phyloP scores from a whole-genome alignment of 768 basidiomycete species.

The Pulveroboletus sp. region DNA sequence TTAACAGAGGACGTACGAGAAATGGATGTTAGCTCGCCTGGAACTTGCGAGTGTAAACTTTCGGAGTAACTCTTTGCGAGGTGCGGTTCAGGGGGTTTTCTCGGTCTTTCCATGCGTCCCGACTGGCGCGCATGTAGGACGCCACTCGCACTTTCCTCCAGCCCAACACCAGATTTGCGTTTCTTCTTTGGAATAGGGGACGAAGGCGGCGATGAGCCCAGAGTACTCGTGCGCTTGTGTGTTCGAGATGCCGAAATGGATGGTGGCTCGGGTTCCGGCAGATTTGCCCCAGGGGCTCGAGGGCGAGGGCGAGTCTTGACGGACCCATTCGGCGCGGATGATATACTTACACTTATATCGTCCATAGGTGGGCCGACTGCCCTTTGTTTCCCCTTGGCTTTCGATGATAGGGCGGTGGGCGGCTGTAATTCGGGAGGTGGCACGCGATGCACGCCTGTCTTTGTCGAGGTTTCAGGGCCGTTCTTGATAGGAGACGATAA shows the following conservation, averaged over 20 bases:
- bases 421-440: slow-evolving; percentile 3
- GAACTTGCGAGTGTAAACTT: neutral
- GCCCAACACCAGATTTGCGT: slow-evolving; percentile 16
- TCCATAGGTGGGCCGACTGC: slow-evolving; percentile 17
- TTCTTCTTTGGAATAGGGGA: slow-evolving; percentile 24
- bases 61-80: neutral
- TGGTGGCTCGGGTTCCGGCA: slow-evolving; percentile 2
- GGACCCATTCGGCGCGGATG: slow-evolving; percentile 12
- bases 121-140: slow-evolving; percentile 15
- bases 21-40: neutral
- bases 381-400: slow-evolving; percentile 32
- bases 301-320: slow-evolving; percentile 7
- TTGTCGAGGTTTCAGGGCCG: slow-evolving; percentile 4
- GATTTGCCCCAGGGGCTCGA: slow-evolving; percentile 1
- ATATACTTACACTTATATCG: slow-evolving; percentile 1
- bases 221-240: slow-evolving; percentile 27
- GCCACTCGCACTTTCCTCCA: slow-evolving; percentile 4
- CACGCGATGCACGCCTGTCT: slow-evolving; percentile 9
- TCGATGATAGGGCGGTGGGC: slow-evolving; percentile 17
- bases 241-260: slow-evolving; percentile 9
- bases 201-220: slow-evolving; percentile 14
- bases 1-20: slow-evolving; percentile 37
- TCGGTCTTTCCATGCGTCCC: slow-evolving; percentile 15
- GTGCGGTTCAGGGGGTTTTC: slow-evolving; percentile 8
- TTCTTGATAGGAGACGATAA: slow-evolving; percentile 20